Evolutionary conservation across 169 alveolate species (phyloP), one percentile per base, ranked within the genome.

Genomic region (Plasmodium sp.): DNA sequence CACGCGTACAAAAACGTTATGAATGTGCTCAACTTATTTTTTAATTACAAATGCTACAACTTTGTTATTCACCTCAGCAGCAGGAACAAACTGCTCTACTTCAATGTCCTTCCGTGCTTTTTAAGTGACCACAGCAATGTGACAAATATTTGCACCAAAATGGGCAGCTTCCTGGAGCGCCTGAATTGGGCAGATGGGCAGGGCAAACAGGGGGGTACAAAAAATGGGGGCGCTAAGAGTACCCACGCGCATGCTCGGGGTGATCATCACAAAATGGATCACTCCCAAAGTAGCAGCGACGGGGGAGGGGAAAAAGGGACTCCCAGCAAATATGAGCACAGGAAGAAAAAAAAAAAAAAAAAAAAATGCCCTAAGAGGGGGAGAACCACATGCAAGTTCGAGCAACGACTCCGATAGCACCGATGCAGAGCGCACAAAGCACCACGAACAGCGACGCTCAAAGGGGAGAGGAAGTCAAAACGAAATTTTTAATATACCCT

Each of bases 81-180:
- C 62, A 67, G 58, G 7, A 80, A 90, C 6, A 48, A 80, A 80
- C 12, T 90, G 7, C 31, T 90, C 43, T 90, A 80, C 67, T 90
- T 90, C 73, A 80, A 80, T 71, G 41, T 90, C n/a, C 16, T 67
- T 33, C 94, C 94, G 7, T 90, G 84, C 18, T 62, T 80, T 39
- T 39, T 90, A 45, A 79, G 9, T 33, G 90, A 90, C 18, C 16
- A 39, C 41, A 41, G 31, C n/a, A 90, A 90, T 79, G 84, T 90
- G 54, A 90, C 94, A 90, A 90, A 90, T 79, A 90, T 90, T 14
- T 90, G 94, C 43, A 73, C 90, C 45, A 90, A 90, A 80, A 80
- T 90, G 2, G 54, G 18, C n/a, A 81, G 45, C 54, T 58, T 90
- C 51, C 62, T 18, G 36, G 33, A 80, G 5, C 56, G 51, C 51